Evolutionary conservation across 306 rosid species (phyloP), one percentile per base, ranked within the genome.

Genomic region (Vicia faba): DNA sequence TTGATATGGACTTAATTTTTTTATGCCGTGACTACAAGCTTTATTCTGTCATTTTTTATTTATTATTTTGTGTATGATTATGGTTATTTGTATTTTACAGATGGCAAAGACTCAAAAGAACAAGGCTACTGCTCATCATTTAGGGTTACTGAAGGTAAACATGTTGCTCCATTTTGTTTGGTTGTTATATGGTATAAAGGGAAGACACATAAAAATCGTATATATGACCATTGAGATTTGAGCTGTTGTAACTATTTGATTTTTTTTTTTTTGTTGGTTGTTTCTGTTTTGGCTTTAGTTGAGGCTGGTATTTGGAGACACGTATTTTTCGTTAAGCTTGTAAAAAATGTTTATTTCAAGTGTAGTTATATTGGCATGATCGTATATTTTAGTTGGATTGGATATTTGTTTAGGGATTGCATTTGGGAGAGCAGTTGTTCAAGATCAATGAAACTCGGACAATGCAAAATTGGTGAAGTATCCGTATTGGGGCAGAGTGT

Each of bases 51-150:
- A 39, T n/a, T 38, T 40, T 2, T 50, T 68, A n/a, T n/a, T n/a
- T 72, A 14, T 57, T 61, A 38, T 38, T 62, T 49, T 31, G 61
- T 23, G 39, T 9, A 5, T 33, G 53, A 43, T 38, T 43, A 11
- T 11, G 41, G 61, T 60, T 11, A 50, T 49, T 53, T 68, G 5
- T 66, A 65, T 70, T 66, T 64, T 72, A 69, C 89, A 90, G 99
- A 95, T 95, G 99, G 99, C 99, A 15, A 95, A 69, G 82, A 95
- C 97, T 68, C 97, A 95, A 72, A 95, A 93, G 88, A 95, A 90
- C 86, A 95, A 95, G 75, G 99, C 97, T 61, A 95, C 99, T 45
- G 97, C 99, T 18, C 99, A 95, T 86, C 99, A 90, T 82, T 64
- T 95, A 85, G 99, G 99, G 58, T 84, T 90, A 90, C 96, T 95